These are phyloP conservation scores for Fonsecaea multimorphosa DNA, from an alignment of 2,329 filamentous ascomycete genomes.

Conservation along the genomic window DNA sequence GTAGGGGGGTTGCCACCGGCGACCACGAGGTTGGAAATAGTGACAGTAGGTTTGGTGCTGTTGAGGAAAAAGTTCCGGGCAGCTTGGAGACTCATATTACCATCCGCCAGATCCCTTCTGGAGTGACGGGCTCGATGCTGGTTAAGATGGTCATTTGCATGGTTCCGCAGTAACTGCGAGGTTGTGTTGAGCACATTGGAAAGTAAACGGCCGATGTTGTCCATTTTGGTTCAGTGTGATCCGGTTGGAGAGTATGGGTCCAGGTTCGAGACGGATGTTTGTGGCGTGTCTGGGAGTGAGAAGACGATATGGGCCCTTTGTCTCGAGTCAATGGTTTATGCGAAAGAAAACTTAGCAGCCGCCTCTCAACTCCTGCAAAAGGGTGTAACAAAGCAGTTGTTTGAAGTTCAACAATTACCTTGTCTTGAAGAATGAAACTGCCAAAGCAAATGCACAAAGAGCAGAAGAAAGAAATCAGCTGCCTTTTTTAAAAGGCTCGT, in stretches of 20 bases:
- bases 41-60: slow-evolving; percentile 10
- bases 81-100: slow-evolving; percentile 15
- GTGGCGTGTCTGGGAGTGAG: background rate
- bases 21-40: slow-evolving; percentile 3
- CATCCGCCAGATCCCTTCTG: slow-evolving; percentile 18
- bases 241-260: background rate
- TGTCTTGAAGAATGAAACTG: slow-evolving; percentile 10
- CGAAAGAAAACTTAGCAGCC: background rate
- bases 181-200: slow-evolving; percentile 20
- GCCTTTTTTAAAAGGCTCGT: slow-evolving; percentile 11
- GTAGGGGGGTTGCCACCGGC: background rate
- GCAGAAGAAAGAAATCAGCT: slow-evolving; percentile 7
- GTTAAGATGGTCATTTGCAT: background rate
- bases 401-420: background rate
- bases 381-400: slow-evolving; percentile 8
- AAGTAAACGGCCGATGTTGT: slow-evolving; percentile 11
- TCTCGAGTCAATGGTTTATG: slow-evolving; percentile 9
- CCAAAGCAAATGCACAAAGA: background rate
- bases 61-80: slow-evolving; percentile 6
- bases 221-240: slow-evolving; percentile 10
- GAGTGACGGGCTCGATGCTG: background rate
- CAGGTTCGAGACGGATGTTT: background rate
- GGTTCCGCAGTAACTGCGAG: slow-evolving; percentile 8
- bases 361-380: slow-evolving; percentile 3
- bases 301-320: slow-evolving; percentile 5